Percentiles rank a stretch among this genome's conserved stretches.
These are phyloP conservation scores for Jaltomata sinuosa DNA, from an alignment of 257 asterid genomes.

Conservation along the genomic window DNA sequence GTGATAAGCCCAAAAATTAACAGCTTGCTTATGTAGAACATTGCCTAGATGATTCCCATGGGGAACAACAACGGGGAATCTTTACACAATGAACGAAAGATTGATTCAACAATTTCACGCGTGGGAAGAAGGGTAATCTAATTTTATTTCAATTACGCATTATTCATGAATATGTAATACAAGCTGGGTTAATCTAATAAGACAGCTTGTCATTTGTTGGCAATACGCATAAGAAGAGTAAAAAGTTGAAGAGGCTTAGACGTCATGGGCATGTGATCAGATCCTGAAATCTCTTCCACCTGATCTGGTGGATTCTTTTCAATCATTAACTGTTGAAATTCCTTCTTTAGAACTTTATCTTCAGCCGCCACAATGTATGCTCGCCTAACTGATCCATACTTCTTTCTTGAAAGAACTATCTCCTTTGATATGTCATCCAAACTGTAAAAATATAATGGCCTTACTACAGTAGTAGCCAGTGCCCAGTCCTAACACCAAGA, in stretches of 20 bases:
- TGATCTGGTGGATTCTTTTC: not conserved
- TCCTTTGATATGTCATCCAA: conserved; percentile 2
- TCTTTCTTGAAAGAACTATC: not conserved
- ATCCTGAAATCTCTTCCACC: conserved; percentile 15
- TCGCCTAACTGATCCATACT: conserved; percentile 21
- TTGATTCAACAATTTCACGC: not conserved
- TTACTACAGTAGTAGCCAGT: conserved; percentile 14
- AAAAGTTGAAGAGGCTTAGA: conserved; percentile 20
- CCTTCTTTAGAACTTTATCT: conserved; percentile 14
- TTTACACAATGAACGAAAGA: not conserved
- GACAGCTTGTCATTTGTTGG: not conserved
- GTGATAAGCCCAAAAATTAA: not conserved
- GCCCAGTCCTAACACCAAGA: conserved; percentile 19
- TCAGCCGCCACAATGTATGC: conserved; percentile 10
- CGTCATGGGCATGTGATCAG: conserved; percentile 38
- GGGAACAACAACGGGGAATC: not conserved
- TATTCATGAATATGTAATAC: not conserved
- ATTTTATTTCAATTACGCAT: not conserved
- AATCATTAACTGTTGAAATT: conserved; percentile 22
- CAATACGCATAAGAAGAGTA: conserved; percentile 8
- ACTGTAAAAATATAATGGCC: conserved; percentile 6
- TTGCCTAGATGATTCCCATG: not conserved
- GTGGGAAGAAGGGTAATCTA: not conserved
- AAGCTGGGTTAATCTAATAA: not conserved
- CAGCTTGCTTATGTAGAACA: not conserved